A percentile compares a stretch with the other conserved stretches of the same genome.
Evolutionary conservation across 257 asterid species (phyloP).

Genomic region (Jacaranda mimosifolia): DNA sequence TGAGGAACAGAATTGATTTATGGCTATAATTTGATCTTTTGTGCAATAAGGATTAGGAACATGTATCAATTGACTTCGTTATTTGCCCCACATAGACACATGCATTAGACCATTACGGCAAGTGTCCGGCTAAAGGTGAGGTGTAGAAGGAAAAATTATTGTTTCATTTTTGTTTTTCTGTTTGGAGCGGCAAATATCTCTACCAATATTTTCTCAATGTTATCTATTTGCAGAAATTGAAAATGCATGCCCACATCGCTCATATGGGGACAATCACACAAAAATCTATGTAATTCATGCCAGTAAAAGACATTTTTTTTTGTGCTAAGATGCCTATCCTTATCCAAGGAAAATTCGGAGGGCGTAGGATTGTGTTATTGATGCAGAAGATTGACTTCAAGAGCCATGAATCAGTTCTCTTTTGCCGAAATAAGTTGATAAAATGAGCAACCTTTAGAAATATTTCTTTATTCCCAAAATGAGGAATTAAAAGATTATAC

Average conservation of each 20-base stretch:
- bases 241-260: slow-evolving; percentile 8
- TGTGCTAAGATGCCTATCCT: background rate
- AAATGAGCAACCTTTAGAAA: background rate
- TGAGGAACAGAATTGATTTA: background rate
- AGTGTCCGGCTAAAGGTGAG: too few relatives aligned
- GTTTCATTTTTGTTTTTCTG: background rate
- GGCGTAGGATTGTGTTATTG: background rate
- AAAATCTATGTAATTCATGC: slow-evolving; percentile 16
- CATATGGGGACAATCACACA: background rate
- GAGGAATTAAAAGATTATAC: background rate
- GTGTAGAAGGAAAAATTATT: background rate
- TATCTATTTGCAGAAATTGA: slow-evolving; percentile 11
- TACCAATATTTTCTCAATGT: background rate
- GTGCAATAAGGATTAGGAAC: background rate
- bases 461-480: background rate
- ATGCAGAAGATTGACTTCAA: background rate
- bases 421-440: background rate
- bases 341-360: slow-evolving; percentile 19
- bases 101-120: too few relatives aligned
- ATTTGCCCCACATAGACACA: background rate
- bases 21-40: background rate
- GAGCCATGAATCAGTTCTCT: too few relatives aligned
- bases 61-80: slow-evolving; percentile 30
- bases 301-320: background rate
- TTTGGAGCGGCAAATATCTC: background rate